phyloP scores from a whole-genome alignment of 345 rosid genomes.

The Populus simonii region DNA sequence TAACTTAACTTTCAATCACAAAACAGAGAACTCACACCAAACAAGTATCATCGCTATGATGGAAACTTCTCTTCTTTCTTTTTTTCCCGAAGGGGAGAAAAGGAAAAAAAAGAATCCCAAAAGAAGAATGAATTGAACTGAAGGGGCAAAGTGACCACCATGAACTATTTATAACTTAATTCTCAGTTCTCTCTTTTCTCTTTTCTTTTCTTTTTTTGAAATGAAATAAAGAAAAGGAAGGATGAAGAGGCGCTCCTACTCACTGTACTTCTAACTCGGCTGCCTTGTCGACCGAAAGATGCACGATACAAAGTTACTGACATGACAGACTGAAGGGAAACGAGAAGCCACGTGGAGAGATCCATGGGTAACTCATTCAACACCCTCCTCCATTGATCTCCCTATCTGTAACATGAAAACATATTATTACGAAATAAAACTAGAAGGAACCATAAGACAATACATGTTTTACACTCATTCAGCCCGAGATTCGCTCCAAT shows the following conservation, averaged over 20 bases:
- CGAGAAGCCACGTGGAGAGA: slow-evolving; percentile 19
- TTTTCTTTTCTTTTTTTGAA: neutral
- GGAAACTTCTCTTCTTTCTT: slow-evolving; percentile 8
- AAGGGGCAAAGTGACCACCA: slow-evolving; percentile 28
- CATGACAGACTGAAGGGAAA: slow-evolving; percentile 13
- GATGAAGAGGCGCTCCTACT: slow-evolving; percentile 27
- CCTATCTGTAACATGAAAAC: slow-evolving; percentile 25
- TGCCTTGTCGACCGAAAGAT: slow-evolving; percentile 28
- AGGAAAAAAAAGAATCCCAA: neutral
- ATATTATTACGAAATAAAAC: neutral
- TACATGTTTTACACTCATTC: neutral
- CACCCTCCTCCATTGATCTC: slow-evolving; percentile 11
- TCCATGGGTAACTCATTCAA: neutral
- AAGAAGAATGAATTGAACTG: slow-evolving; percentile 23
- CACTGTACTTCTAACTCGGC: slow-evolving; percentile 38
- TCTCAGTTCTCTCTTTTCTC: slow-evolving; percentile 23
- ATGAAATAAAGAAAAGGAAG: neutral
- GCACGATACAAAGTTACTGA: slow-evolving; percentile 7
- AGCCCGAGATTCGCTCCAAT: neutral
- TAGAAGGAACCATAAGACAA: neutral
- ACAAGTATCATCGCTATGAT: slow-evolving; percentile 21
- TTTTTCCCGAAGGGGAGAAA: neutral
- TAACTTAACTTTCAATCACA: slow-evolving; percentile 24
- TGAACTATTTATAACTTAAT: slow-evolving; percentile 37
- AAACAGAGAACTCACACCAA: slow-evolving; percentile 24